phyloP scores from a whole-genome alignment of 2,329 filamentous ascomycete species.

The Fusarium oligoseptatum region DNA sequence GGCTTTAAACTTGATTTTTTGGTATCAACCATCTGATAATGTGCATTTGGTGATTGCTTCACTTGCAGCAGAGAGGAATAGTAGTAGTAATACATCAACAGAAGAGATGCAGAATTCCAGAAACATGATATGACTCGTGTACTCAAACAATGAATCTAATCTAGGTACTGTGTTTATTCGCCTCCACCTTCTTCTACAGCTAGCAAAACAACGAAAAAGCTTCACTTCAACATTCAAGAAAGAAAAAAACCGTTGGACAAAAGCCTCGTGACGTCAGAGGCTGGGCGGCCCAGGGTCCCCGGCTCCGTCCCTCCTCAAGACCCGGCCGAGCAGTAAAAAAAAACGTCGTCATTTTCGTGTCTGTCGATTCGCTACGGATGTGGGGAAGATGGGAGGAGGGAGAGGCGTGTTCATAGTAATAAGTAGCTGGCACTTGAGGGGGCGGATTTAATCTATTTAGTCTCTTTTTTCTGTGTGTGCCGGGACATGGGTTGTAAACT shows the following conservation, averaged over 20 bases:
- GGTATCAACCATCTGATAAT: neutral
- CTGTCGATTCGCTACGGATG: conserved; percentile 36
- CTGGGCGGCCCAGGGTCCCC: conserved; percentile 41
- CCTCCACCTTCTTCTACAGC: neutral
- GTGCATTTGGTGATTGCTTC: neutral
- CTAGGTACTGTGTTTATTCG: neutral
- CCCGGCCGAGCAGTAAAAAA: conserved; percentile 38
- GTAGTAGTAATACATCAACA: neutral
- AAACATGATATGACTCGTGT: neutral
- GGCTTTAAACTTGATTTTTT: neutral
- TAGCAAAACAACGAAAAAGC: neutral
- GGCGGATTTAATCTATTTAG: conserved; percentile 39
- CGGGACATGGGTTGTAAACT: conserved; percentile 20
- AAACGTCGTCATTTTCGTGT: conserved; percentile 43
- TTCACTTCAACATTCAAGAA: neutral
- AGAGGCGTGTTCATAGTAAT: neutral
- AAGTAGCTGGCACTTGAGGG: conserved; percentile 19
- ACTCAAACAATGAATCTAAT: neutral
- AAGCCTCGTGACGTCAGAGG: conserved; percentile 47
- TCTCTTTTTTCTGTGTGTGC: conserved; percentile 21
- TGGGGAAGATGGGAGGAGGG: conserved; percentile 3
- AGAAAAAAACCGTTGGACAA: conserved; percentile 21
- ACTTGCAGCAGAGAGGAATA: neutral
- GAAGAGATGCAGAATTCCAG: too few relatives aligned
- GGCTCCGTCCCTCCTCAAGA: conserved; percentile 35